Conservation (phyloP, 108 stramenopile genomes). For the Fistulifera solaris region DNA sequence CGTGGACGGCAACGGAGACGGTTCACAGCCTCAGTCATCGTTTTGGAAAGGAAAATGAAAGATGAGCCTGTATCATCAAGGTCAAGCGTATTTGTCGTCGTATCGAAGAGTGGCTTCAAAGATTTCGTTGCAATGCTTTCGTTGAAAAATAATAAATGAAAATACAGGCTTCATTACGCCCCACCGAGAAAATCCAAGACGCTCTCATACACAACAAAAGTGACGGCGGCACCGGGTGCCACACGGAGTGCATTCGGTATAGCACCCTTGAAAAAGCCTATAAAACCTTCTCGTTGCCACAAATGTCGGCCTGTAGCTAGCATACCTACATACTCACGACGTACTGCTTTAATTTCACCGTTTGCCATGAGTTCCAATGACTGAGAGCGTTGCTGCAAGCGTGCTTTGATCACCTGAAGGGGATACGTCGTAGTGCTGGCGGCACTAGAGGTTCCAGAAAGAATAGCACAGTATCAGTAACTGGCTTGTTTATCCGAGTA, state of each 20-base stretch:
- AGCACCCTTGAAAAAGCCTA: conserved; percentile 93
- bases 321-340: conserved; percentile 64
- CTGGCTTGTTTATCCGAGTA: not conserved
- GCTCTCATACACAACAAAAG: conserved; percentile 92
- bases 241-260: conserved; percentile 91
- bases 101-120: too few species aligned
- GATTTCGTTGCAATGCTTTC: too few species aligned
- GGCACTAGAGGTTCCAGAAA: conserved; percentile 18
- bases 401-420: conserved; percentile 90
- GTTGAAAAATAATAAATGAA: not conserved
- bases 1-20: not conserved
- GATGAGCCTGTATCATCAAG: too few species aligned
- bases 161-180: conserved; percentile 2
- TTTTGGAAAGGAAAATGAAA: too few species aligned
- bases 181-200: conserved; percentile 39
- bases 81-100: too few species aligned
- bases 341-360: conserved; percentile 56
- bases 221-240: conserved; percentile 94
- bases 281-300: conserved; percentile 66
- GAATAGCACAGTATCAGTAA: not conserved
- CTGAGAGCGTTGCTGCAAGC: conserved; percentile 89
- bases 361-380: conserved; percentile 50
- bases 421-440: conserved; percentile 88
- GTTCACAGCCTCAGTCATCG: too few species aligned
- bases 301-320: conserved; percentile 49